These are phyloP conservation scores for Fusarium pilosicola DNA, from an alignment of 2,329 filamentous ascomycete species.

Conservation along the genomic window DNA sequence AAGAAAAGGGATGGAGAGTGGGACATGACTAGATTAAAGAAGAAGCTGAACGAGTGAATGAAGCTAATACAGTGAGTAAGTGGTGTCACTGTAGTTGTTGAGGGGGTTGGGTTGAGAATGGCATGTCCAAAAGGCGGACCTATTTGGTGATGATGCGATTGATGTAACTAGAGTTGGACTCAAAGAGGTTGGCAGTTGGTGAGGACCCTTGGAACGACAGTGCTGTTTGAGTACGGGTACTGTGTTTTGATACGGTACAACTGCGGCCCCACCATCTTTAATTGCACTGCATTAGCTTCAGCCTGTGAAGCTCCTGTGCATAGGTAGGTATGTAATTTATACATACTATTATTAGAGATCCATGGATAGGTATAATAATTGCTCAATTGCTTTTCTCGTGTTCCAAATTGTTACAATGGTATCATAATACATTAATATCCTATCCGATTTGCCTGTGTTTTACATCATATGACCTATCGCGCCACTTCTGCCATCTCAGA, in stretches of 20 bases:
- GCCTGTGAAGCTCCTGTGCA: neutral
- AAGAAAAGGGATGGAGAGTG: slow-evolving; percentile 19
- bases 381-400: neutral
- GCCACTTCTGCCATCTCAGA: slow-evolving; percentile 44
- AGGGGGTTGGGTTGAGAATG: slow-evolving; percentile 37
- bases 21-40: slow-evolving; percentile 45
- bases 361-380: neutral
- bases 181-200: slow-evolving; percentile 31
- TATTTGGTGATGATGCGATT: slow-evolving; percentile 23
- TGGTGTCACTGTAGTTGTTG: slow-evolving; percentile 28
- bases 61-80: slow-evolving; percentile 10
- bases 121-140: slow-evolving; percentile 35
- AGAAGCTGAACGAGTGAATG: slow-evolving; percentile 30
- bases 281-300: slow-evolving; percentile 11
- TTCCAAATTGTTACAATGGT: slow-evolving; percentile 37
- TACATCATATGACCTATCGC: slow-evolving; percentile 32
- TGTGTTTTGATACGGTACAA: neutral
- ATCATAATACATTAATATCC: slow-evolving; percentile 45
- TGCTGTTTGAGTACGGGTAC: neutral
- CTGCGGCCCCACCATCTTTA: slow-evolving; percentile 14
- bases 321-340: neutral
- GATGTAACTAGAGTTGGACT: slow-evolving; percentile 18
- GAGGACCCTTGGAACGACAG: slow-evolving; percentile 16
- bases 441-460: slow-evolving; percentile 13
- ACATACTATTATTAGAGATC: neutral